These are phyloP conservation scores for Corinectria fuckeliana DNA, from an alignment of 2,329 filamentous ascomycete species.

Conservation along the genomic window DNA sequence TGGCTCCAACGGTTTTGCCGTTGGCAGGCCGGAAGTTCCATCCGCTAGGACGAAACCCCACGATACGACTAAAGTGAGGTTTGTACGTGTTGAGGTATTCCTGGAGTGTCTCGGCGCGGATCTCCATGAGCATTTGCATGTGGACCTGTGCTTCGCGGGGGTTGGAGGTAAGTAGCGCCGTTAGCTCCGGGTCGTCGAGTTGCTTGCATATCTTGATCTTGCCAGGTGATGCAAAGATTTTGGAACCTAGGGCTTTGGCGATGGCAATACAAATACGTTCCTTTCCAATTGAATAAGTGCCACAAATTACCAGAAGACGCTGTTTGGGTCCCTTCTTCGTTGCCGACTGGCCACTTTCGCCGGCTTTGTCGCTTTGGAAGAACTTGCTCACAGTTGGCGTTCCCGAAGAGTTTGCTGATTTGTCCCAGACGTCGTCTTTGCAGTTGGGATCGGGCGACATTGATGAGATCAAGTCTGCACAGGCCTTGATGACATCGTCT, in stretches of 20 bases:
- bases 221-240: constrained; percentile 84
- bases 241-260: constrained; percentile 81
- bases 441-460: constrained; percentile 69
- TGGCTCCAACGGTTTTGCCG: constrained; percentile 60
- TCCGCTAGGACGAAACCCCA: constrained; percentile 90
- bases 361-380: constrained; percentile 50
- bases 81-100: constrained; percentile 86
- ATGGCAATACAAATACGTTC: constrained; percentile 95
- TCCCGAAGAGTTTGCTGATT: constrained; percentile 49
- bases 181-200: constrained; percentile 84
- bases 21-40: constrained; percentile 86
- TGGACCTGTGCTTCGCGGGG: constrained; percentile 91
- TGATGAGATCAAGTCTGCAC: constrained; percentile 84
- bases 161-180: constrained; percentile 77
- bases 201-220: constrained; percentile 87
- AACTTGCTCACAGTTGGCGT: constrained; percentile 59
- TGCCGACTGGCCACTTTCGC: constrained; percentile 40
- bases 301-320: constrained; percentile 87
- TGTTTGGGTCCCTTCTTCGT: constrained; percentile 44
- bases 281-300: constrained; percentile 98
- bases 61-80: constrained; percentile 82
- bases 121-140: constrained; percentile 96
- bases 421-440: constrained; percentile 56
- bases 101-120: constrained; percentile 86
- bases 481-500: constrained; percentile 84